A percentile compares a stretch with the other conserved stretches of the same genome.
Conservation (phyloP, 768 basidiomycete species). For the Amanita brunnescens region DNA sequence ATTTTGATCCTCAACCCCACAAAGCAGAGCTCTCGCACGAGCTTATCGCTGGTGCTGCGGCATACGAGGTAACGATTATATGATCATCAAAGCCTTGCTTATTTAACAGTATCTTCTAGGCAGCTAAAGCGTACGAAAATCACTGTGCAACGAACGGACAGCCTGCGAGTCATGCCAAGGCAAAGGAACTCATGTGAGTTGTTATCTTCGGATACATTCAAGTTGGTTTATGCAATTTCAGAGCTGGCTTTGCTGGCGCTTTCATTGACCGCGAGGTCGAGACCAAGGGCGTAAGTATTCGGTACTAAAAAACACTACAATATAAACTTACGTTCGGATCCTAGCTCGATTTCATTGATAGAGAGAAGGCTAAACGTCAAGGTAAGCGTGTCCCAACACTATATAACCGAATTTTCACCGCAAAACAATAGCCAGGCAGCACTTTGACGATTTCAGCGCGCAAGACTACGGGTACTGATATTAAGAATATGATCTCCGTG, state of each 20-base stretch:
- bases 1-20: too few species aligned
- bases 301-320: not conserved
- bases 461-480: not conserved
- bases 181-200: conserved; percentile 45
- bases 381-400: conserved; percentile 5
- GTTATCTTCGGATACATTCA: not conserved
- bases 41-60: conserved; percentile 57
- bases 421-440: not conserved
- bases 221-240: not conserved
- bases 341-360: conserved; percentile 18
- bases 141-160: conserved; percentile 43
- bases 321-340: not conserved
- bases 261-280: conserved; percentile 25
- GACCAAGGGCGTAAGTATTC: conserved; percentile 37
- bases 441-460: not conserved
- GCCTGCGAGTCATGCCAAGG: conserved; percentile 36
- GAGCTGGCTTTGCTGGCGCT: conserved; percentile 48
- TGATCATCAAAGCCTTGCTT: not conserved
- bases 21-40: conserved; percentile 56
- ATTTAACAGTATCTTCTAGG: conserved; percentile 24
- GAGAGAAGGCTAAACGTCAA: conserved; percentile 16
- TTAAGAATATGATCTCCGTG: not conserved
- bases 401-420: not conserved
- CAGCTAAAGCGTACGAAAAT: conserved; percentile 53
- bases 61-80: conserved; percentile 41